phyloP scores from a whole-genome alignment of 768 basidiomycete genomes.

The Xanthoconium purpureum region DNA sequence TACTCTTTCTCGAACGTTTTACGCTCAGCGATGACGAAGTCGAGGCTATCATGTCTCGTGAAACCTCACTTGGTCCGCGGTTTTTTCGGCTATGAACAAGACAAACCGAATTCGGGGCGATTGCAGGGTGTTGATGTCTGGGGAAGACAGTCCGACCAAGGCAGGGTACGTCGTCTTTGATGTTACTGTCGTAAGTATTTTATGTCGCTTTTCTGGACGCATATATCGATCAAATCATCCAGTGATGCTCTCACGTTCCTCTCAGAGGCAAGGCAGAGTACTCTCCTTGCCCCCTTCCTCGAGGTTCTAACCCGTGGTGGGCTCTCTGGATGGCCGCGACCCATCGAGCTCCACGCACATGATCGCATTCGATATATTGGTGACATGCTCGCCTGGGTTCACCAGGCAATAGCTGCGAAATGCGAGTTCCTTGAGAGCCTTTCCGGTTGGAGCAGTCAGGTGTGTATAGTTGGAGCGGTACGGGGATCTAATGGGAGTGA shows the following conservation, averaged over 20 bases:
- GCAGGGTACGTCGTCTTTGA: slow-evolving; percentile 55
- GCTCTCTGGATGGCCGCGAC: slow-evolving; percentile 78
- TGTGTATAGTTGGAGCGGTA: slow-evolving; percentile 73
- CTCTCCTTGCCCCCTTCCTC: slow-evolving; percentile 78
- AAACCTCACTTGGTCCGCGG: slow-evolving; percentile 65
- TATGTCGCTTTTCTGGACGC: background rate
- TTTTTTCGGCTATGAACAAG: slow-evolving; percentile 88
- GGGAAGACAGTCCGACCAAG: slow-evolving; percentile 74
- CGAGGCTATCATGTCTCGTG: slow-evolving; percentile 71
- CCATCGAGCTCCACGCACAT: slow-evolving; percentile 97
- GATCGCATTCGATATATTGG: slow-evolving; percentile 96
- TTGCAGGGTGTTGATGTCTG: slow-evolving; percentile 82
- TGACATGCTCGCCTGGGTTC: slow-evolving; percentile 98
- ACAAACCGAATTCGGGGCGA: slow-evolving; percentile 79
- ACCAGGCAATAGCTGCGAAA: slow-evolving; percentile 93
- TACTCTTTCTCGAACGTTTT: slow-evolving; percentile 80
- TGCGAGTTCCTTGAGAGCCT: slow-evolving; percentile 89
- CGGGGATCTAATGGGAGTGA: slow-evolving; percentile 52
- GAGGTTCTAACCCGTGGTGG: slow-evolving; percentile 87
- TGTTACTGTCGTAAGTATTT: slow-evolving; percentile 44
- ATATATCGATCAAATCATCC: slow-evolving; percentile 1
- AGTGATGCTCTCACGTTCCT: slow-evolving; percentile 77
- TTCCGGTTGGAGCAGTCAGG: slow-evolving; percentile 57
- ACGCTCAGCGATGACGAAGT: slow-evolving; percentile 75
- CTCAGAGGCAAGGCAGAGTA: slow-evolving; percentile 77